A percentile compares a stretch with the other conserved stretches of the same genome.
These are phyloP conservation scores for Dioscorea zingiberensis DNA, from an alignment of 106 monocot species.

Conservation along the genomic window DNA sequence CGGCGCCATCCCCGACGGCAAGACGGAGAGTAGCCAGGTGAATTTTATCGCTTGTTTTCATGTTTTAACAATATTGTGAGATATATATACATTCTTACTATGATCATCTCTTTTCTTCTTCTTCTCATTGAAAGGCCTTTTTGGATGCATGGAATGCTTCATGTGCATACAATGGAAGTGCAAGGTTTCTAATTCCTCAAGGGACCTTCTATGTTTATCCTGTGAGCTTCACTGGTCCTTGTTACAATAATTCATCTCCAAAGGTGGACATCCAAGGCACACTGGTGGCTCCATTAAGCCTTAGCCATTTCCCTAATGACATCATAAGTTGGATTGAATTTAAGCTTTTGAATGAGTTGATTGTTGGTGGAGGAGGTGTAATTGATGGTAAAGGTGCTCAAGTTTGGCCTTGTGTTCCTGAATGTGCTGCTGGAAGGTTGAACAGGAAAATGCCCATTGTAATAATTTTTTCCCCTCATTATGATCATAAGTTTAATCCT, in stretches of 20 bases:
- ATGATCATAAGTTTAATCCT: not conserved
- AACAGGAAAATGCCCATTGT: constrained; percentile 20
- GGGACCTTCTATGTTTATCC: constrained; percentile 28
- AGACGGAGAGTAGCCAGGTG: constrained; percentile 23
- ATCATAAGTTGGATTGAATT: constrained; percentile 22
- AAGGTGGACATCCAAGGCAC: constrained; percentile 14
- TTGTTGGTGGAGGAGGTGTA: constrained; percentile 20
- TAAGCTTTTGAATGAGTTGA: constrained; percentile 3
- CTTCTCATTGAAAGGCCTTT: constrained; percentile 17
- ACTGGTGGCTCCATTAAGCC: constrained; percentile 10
- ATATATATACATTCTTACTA: not conserved
- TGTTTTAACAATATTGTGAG: not conserved
- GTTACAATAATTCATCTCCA: not conserved
- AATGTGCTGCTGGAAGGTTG: not conserved
- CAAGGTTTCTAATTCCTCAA: constrained; percentile 12
- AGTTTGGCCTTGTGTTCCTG: constrained; percentile 10
- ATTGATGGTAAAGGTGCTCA: constrained; percentile 28
- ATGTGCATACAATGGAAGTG: not conserved
- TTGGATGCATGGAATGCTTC: constrained; percentile 21
- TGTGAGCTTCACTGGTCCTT: constrained; percentile 21
- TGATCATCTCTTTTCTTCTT: too few relatives aligned
- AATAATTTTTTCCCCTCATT: not conserved
- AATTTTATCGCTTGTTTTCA: not conserved
- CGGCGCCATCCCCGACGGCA: constrained; percentile 24
- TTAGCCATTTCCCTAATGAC: not conserved